Evolutionary conservation across 2,329 filamentous ascomycete species (phyloP).

Genomic region (Fusarium sp.): DNA sequence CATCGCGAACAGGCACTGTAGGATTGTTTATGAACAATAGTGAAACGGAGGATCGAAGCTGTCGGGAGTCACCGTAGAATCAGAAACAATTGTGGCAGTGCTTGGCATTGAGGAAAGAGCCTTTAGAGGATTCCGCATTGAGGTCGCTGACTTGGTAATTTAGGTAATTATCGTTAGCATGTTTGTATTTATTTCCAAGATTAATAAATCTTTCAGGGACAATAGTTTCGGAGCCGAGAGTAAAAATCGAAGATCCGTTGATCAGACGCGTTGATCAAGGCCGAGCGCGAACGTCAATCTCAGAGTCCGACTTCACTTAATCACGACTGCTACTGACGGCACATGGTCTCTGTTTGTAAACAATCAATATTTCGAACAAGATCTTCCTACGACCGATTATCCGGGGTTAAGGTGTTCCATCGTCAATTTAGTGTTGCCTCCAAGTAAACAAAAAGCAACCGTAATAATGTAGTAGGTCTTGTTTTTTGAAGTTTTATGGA

Average conservation of each 20-base stretch:
- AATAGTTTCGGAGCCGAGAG: neutral
- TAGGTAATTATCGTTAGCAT: neutral
- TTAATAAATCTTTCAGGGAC: neutral
- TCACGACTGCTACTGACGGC: neutral
- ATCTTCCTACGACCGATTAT: no score
- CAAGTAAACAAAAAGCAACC: no score
- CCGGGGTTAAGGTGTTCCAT: neutral
- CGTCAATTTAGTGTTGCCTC: no score
- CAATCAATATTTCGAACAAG: neutral
- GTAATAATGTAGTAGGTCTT: no score
- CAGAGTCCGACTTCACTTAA: neutral
- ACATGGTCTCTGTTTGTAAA: neutral
- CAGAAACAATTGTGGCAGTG: neutral
- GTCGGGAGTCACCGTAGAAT: neutral
- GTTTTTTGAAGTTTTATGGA: neutral
- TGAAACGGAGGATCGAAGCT: conserved; percentile 2
- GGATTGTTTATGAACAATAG: neutral
- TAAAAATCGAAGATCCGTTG: neutral
- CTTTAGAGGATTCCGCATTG: no score
- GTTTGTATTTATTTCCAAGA: neutral
- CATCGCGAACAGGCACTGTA: neutral
- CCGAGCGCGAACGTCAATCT: no score
- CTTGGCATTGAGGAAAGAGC: neutral
- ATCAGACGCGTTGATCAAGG: neutral
- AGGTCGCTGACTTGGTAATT: neutral